These are phyloP conservation scores for Penicillium paneum DNA, from an alignment of 2,329 filamentous ascomycete genomes.

Conservation along the genomic window DNA sequence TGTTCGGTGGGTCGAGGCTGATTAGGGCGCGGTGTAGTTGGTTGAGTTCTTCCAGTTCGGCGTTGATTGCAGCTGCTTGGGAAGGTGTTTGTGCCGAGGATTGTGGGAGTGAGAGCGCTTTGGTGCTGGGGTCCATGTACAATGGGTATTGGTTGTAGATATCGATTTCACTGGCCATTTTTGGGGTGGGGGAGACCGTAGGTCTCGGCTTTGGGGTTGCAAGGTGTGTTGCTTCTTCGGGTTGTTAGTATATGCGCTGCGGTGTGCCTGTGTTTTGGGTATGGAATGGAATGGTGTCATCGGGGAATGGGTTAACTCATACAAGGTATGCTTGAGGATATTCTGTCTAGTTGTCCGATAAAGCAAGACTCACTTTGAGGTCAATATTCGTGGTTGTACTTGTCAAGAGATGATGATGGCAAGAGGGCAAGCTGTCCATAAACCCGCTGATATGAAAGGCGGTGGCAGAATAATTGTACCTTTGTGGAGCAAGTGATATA, in stretches of 20 bases:
- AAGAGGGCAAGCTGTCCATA: constrained; percentile 27
- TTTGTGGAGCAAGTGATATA: neutral
- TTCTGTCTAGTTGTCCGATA: neutral
- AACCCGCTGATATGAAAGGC: constrained; percentile 12
- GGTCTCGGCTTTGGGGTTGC: neutral
- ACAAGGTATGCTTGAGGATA: neutral
- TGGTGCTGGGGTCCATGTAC: constrained; percentile 74
- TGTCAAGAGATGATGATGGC: constrained; percentile 4
- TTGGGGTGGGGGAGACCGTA: constrained; percentile 4
- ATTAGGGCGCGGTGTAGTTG: constrained; percentile 70
- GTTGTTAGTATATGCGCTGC: constrained; percentile 7
- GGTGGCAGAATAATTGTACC: constrained; percentile 21
- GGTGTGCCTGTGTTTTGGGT: neutral
- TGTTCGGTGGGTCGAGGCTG: constrained; percentile 59
- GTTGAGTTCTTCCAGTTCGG: constrained; percentile 74
- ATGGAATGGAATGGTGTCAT: neutral
- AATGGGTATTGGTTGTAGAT: constrained; percentile 77
- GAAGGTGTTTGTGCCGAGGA: constrained; percentile 45
- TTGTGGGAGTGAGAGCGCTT: constrained; percentile 59
- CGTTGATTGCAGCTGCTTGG: constrained; percentile 52
- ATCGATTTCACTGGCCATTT: constrained; percentile 34
- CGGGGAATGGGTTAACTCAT: neutral
- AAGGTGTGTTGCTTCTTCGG: neutral
- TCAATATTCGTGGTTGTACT: neutral
- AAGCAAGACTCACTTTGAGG: neutral